These are phyloP conservation scores for Mycena leptocephala DNA, from an alignment of 768 basidiomycete genomes.

Conservation along the genomic window DNA sequence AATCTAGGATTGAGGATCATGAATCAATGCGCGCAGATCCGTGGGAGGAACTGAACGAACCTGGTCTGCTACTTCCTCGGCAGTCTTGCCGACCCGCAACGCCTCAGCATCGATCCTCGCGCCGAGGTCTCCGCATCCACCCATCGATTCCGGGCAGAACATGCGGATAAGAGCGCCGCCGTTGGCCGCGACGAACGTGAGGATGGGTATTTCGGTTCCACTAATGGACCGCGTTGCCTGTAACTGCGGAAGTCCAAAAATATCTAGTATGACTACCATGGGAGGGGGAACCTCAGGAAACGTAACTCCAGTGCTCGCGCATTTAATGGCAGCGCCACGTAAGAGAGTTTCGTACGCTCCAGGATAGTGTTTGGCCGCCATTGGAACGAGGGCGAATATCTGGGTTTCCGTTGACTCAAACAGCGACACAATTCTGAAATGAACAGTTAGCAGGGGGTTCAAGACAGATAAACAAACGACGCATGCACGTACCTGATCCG, in stretches of 20 bases:
- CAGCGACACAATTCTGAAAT: not conserved
- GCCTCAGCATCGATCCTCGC: not conserved
- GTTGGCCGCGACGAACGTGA: not conserved
- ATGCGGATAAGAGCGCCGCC: not conserved
- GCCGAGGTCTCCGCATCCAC: not conserved
- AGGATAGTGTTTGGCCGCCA: not conserved
- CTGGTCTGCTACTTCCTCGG: not conserved
- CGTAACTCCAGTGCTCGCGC: not conserved
- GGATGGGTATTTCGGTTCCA: not conserved
- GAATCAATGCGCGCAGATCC: not conserved
- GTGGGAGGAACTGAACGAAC: not conserved
- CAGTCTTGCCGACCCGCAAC: not conserved
- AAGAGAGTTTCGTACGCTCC: not conserved
- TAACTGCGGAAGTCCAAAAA: not conserved
- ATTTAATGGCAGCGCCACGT: not conserved
- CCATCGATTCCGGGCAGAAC: constrained; percentile 2
- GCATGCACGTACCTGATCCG: not conserved
- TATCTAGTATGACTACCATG: not conserved
- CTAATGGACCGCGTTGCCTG: not conserved
- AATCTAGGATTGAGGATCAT: not conserved
- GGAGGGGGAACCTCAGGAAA: constrained; percentile 1
- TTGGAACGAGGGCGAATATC: not conserved
- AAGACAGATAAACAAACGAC: too few relatives aligned
- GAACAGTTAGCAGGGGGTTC: rapidly evolving
- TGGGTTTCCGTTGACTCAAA: not conserved